These are phyloP conservation scores for Puccinia horiana DNA, from an alignment of 1,284 basidiomycete genomes.

Conservation along the genomic window DNA sequence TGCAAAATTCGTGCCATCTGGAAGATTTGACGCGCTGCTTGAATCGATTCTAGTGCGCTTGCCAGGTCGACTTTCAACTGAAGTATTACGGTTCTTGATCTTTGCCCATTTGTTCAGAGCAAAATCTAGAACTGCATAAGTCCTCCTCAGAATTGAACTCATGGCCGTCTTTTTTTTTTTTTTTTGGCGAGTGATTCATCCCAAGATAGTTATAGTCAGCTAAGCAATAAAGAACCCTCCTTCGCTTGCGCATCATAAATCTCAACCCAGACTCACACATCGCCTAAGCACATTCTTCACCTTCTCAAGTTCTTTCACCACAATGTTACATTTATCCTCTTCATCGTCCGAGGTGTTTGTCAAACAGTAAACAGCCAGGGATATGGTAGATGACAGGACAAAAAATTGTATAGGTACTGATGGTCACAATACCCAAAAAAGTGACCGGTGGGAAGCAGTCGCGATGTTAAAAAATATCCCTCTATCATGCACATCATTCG, in stretches of 20 bases:
- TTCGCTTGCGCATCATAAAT: background rate
- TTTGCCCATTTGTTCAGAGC: slow-evolving; percentile 10
- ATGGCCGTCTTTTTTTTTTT: slow-evolving; percentile 20
- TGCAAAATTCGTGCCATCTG: background rate
- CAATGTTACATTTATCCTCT: slow-evolving; percentile 17
- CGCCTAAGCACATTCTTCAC: slow-evolving; percentile 4
- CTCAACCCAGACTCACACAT: background rate
- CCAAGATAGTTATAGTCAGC: background rate
- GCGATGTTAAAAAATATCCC: background rate
- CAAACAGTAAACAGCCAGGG: slow-evolving; percentile 43
- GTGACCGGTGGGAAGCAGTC: background rate
- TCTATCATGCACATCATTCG: background rate
- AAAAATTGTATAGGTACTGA: slow-evolving; percentile 38
- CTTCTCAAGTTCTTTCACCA: slow-evolving; percentile 12
- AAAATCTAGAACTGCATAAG: slow-evolving; percentile 24
- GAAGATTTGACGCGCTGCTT: background rate
- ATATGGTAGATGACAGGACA: slow-evolving; percentile 20
- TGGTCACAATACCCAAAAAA: background rate
- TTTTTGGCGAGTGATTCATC: background rate
- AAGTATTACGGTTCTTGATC: background rate
- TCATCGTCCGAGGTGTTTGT: slow-evolving; percentile 20
- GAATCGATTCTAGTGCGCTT: background rate
- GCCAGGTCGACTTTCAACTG: background rate
- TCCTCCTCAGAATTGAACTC: slow-evolving; percentile 27
- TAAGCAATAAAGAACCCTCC: background rate